phyloP scores from a whole-genome alignment of 1,284 basidiomycete species.

The Ganoderma meredithae region DNA sequence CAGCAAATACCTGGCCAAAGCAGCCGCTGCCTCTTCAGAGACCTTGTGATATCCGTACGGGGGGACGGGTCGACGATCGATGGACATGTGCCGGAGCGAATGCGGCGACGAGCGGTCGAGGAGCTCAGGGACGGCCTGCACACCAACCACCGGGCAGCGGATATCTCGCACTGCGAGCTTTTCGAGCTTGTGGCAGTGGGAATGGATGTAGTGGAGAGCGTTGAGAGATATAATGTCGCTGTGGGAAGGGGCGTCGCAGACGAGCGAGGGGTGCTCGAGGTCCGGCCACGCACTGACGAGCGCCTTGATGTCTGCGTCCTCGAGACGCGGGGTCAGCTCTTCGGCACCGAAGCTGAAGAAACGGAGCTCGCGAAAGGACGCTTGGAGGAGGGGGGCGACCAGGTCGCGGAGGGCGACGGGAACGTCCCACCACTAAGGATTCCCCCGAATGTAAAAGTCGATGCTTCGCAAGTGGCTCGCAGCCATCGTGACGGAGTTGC shows the following conservation, averaged over 20 bases:
- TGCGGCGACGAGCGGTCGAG: background rate
- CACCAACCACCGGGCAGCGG: background rate
- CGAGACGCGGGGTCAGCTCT: too few relatives aligned
- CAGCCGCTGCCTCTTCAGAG: background rate
- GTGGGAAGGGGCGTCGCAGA: background rate
- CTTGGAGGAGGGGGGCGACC: too few relatives aligned
- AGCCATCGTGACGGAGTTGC: too few relatives aligned
- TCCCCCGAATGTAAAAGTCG: too few relatives aligned
- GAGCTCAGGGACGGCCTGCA: background rate
- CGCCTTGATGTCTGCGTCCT: background rate
- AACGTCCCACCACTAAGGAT: too few relatives aligned
- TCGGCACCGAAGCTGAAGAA: too few relatives aligned
- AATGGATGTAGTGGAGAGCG: background rate
- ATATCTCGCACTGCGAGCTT: background rate
- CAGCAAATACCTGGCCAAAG: background rate
- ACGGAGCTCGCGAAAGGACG: too few relatives aligned
- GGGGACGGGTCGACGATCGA: background rate
- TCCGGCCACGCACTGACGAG: background rate
- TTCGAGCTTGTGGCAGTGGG: background rate
- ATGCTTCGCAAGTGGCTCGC: too few relatives aligned
- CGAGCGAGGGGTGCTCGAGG: background rate
- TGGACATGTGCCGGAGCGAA: background rate
- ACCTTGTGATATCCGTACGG: background rate
- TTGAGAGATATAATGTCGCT: background rate
- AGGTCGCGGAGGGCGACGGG: too few relatives aligned